Percentiles rank a stretch among this genome's conserved stretches.
Conservation (phyloP, 1,284 basidiomycete genomes). For the Laetiporus sulphureus region DNA sequence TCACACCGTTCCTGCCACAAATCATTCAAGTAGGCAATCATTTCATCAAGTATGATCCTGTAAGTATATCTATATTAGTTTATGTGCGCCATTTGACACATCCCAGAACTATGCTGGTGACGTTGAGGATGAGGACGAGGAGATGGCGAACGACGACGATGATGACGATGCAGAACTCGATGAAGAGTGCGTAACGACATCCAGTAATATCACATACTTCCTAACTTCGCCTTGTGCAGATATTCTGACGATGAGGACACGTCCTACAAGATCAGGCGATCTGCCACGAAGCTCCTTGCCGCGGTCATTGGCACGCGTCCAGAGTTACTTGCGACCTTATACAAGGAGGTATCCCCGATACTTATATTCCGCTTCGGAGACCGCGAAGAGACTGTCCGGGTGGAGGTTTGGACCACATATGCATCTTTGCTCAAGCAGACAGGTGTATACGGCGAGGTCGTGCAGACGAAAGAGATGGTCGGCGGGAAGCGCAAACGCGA, state of each 20-base stretch:
- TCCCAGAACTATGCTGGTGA: constrained; percentile 80
- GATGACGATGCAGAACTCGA: constrained; percentile 79
- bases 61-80: constrained; percentile 32
- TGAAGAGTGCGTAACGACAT: constrained; percentile 54
- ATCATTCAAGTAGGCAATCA: constrained; percentile 69
- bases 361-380: constrained; percentile 90
- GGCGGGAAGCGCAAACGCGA: constrained; percentile 78
- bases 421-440: constrained; percentile 79
- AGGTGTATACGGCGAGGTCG: constrained; percentile 59
- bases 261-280: constrained; percentile 96
- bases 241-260: constrained; percentile 98
- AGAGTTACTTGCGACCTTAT: constrained; percentile 76
- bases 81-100: constrained; percentile 4
- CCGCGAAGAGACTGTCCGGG: constrained; percentile 92
- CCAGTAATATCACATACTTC: too few relatives aligned
- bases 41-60: constrained; percentile 92
- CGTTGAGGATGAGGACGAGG: constrained; percentile 77
- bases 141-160: constrained; percentile 72
- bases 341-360: constrained; percentile 79
- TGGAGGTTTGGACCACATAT: constrained; percentile 91
- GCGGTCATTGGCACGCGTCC: constrained; percentile 85
- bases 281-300: constrained; percentile 85
- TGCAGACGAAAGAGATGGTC: constrained; percentile 41
- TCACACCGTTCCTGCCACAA: constrained; percentile 62
- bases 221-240: constrained; percentile 30